Evolutionary conservation across 2,329 filamentous ascomycete genomes (phyloP).

Genomic region (Macroventuria anomochaeta): DNA sequence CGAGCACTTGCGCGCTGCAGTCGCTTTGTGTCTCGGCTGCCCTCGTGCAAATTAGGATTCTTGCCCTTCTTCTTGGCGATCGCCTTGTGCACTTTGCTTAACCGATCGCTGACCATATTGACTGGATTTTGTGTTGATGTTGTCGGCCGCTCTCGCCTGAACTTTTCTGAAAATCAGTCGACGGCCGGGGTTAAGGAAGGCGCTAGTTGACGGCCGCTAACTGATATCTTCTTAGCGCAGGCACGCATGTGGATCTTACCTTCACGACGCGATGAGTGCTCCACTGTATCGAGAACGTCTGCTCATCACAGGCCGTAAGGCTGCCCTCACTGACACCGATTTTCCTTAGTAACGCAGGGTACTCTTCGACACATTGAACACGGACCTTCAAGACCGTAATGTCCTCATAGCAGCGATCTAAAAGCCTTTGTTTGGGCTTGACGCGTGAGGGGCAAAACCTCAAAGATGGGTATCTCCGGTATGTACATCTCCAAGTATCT

Average conservation of each 20-base stretch:
- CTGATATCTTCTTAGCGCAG: conserved; percentile 20
- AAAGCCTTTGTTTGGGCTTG: conserved; percentile 32
- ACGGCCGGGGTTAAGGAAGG: conserved; percentile 20
- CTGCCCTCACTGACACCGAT: conserved; percentile 2
- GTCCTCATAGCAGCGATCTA: conserved; percentile 23
- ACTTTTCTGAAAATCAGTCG: conserved; percentile 36
- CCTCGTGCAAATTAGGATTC: conserved; percentile 79
- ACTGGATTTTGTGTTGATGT: conserved; percentile 15
- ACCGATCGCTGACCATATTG: conserved; percentile 59
- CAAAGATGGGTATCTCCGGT: conserved; percentile 52
- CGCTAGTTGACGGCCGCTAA: conserved; percentile 23
- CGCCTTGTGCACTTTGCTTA: conserved; percentile 86
- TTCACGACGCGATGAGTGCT: conserved; percentile 28
- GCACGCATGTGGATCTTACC: conserved; percentile 28
- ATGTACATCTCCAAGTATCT: conserved; percentile 27
- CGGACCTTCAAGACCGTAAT: conserved; percentile 16
- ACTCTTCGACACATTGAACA: background rate
- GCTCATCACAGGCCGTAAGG: conserved; percentile 16
- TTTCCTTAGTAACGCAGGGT: conserved; percentile 2
- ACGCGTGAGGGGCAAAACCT: conserved; percentile 37
- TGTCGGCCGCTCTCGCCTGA: conserved; percentile 18
- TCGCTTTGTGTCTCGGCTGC: conserved; percentile 83
- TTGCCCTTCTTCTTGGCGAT: conserved; percentile 86
- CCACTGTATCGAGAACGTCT: conserved; percentile 23
- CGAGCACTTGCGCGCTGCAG: conserved; percentile 79